Evolutionary conservation across 345 rosid genomes (phyloP).

Genomic region (Microcos paniculata): DNA sequence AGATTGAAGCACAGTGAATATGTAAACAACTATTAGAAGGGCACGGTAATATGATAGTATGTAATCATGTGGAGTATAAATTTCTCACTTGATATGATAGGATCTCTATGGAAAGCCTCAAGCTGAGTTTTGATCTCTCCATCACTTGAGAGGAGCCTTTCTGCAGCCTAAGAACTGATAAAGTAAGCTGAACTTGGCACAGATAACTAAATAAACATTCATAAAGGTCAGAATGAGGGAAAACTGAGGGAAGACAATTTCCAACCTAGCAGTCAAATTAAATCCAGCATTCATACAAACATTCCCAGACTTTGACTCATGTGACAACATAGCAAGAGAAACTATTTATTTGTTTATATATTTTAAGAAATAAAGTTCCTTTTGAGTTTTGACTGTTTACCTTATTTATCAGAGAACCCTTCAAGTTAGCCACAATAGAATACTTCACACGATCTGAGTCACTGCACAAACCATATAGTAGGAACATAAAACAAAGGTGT

Average conservation of each 20-base stretch:
- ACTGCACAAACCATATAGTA: conserved; percentile 36
- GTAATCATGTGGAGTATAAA: conserved; percentile 1
- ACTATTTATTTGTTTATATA: not conserved
- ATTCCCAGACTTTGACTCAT: too few relatives aligned
- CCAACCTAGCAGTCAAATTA: too few relatives aligned
- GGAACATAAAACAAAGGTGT: not conserved
- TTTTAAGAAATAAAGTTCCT: not conserved
- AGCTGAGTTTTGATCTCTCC: conserved; percentile 64
- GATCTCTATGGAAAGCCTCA: conserved; percentile 59
- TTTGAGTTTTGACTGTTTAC: conserved; percentile 29
- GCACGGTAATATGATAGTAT: not conserved
- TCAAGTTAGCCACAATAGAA: conserved; percentile 50
- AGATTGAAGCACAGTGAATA: not conserved
- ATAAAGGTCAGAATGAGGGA: not conserved
- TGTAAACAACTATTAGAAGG: not conserved
- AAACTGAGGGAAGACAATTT: too few relatives aligned
- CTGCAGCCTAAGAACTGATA: conserved; percentile 69
- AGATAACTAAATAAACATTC: not conserved
- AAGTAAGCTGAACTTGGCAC: conserved; percentile 8
- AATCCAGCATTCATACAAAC: too few relatives aligned
- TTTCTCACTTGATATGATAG: conserved; percentile 62
- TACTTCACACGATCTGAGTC: conserved; percentile 60
- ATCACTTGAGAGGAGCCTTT: conserved; percentile 60
- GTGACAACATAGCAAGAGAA: not conserved
- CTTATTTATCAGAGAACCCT: conserved; percentile 75